Evolutionary conservation across 352 stramenopile species (phyloP).

Genomic region (Phytophthora syringae): DNA sequence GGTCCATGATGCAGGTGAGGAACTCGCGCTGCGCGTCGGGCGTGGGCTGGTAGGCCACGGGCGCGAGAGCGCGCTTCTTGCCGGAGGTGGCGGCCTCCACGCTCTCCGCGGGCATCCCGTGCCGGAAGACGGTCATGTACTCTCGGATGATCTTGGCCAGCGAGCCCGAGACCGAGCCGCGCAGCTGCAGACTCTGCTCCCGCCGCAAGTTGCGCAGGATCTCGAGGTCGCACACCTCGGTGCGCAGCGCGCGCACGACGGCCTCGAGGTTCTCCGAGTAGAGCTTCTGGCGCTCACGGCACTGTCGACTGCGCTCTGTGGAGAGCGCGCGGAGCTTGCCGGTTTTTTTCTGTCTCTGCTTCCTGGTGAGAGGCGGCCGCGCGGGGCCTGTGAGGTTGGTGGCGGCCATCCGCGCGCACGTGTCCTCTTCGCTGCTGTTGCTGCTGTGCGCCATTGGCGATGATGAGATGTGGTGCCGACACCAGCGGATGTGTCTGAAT

Average conservation of each 20-base stretch:
- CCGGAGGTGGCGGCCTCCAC: constrained; percentile 21
- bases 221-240: constrained; percentile 53
- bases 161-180: constrained; percentile 39
- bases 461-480: constrained; percentile 25
- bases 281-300: constrained; percentile 55
- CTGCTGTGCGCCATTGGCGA: neutral
- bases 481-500: constrained; percentile 18
- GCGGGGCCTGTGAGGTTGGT: neutral
- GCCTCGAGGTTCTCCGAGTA: constrained; percentile 52
- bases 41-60: constrained; percentile 20
- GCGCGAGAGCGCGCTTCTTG: constrained; percentile 36
- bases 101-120: constrained; percentile 37
- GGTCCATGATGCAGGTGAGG: constrained; percentile 49
- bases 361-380: constrained; percentile 18
- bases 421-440: constrained; percentile 13
- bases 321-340: constrained; percentile 39
- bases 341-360: constrained; percentile 19
- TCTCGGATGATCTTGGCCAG: constrained; percentile 51
- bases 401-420: constrained; percentile 2
- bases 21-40: constrained; percentile 48
- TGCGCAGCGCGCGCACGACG: constrained; percentile 44
- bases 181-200: constrained; percentile 45
- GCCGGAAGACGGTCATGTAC: constrained; percentile 63
- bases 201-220: constrained; percentile 47
- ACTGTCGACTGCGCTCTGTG: constrained; percentile 59